Conservation (phyloP, 2,329 filamentous ascomycete genomes). For the Akanthomyces lecanii region DNA sequence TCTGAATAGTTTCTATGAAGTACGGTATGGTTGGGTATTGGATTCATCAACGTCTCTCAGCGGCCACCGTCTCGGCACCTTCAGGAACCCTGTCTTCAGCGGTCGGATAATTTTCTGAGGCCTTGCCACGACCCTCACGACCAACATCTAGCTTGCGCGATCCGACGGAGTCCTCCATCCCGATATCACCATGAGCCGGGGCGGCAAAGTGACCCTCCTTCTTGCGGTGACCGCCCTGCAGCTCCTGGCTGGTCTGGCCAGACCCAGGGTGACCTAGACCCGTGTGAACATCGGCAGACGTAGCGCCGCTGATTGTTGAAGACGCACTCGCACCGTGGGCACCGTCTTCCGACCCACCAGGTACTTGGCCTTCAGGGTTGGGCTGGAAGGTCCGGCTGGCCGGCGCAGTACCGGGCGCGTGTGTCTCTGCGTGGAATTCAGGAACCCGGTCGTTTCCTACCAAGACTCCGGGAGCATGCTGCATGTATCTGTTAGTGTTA, state of each 20-base stretch:
- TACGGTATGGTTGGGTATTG: too few relatives aligned
- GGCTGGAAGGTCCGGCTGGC: conserved; percentile 37
- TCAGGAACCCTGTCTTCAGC: not conserved
- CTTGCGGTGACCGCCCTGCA: conserved; percentile 36
- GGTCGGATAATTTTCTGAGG: not conserved
- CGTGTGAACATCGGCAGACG: conserved; percentile 40
- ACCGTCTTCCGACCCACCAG: conserved; percentile 27
- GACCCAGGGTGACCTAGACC: conserved; percentile 41
- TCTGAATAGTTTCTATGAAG: too few relatives aligned
- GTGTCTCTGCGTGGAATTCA: conserved; percentile 60
- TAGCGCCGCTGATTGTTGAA: conserved; percentile 41
- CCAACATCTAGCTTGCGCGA: conserved; percentile 1
- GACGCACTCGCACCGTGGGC: conserved; percentile 27
- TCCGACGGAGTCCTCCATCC: not conserved
- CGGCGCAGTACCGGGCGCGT: conserved; percentile 62
- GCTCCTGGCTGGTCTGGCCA: conserved; percentile 40
- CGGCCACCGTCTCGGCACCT: not conserved
- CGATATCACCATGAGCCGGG: not conserved
- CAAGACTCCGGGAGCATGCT: conserved; percentile 62
- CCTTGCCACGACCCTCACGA: not conserved
- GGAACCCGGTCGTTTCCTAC: conserved; percentile 55
- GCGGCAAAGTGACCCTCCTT: conserved; percentile 24
- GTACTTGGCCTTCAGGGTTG: conserved; percentile 31
- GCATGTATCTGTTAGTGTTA: conserved; percentile 17
- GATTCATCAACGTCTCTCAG: not conserved